Conservation (phyloP, 2,329 filamentous ascomycete species). For the Exophiala sideris region DNA sequence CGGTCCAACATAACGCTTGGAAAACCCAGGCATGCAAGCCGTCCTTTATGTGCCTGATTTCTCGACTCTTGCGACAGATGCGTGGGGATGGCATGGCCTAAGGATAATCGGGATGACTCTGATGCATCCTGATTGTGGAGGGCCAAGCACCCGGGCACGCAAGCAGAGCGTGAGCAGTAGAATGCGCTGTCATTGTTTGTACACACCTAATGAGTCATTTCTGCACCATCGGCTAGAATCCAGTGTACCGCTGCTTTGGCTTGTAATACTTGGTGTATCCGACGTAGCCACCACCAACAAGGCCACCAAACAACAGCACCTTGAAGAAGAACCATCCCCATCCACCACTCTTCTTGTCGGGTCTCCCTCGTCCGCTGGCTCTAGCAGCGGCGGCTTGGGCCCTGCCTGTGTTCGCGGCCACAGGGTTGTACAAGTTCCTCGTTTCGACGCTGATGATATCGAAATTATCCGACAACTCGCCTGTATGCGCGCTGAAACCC, state of each 20-base stretch:
- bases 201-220: neutral
- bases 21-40: too few relatives aligned
- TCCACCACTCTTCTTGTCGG: conserved; percentile 37
- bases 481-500: conserved; percentile 72
- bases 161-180: too few relatives aligned
- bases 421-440: conserved; percentile 77
- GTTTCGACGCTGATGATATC: conserved; percentile 86
- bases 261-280: conserved; percentile 77
- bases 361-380: conserved; percentile 28
- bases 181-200: neutral
- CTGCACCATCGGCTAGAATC: conserved; percentile 25
- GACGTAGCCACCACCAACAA: conserved; percentile 71
- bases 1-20: too few relatives aligned
- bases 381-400: conserved; percentile 18
- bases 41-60: too few relatives aligned
- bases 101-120: too few relatives aligned
- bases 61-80: too few relatives aligned
- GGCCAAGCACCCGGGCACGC: too few relatives aligned
- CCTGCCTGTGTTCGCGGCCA: conserved; percentile 29
- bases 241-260: conserved; percentile 49
- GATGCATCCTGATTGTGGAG: too few relatives aligned
- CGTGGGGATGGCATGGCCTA: too few relatives aligned
- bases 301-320: conserved; percentile 69
- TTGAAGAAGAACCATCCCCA: conserved; percentile 78
- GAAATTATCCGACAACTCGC: conserved; percentile 95